Percentiles rank a stretch among this genome's conserved stretches.
phyloP scores from a whole-genome alignment of 2,329 filamentous ascomycete species.

The Tolypocladium capitatum region DNA sequence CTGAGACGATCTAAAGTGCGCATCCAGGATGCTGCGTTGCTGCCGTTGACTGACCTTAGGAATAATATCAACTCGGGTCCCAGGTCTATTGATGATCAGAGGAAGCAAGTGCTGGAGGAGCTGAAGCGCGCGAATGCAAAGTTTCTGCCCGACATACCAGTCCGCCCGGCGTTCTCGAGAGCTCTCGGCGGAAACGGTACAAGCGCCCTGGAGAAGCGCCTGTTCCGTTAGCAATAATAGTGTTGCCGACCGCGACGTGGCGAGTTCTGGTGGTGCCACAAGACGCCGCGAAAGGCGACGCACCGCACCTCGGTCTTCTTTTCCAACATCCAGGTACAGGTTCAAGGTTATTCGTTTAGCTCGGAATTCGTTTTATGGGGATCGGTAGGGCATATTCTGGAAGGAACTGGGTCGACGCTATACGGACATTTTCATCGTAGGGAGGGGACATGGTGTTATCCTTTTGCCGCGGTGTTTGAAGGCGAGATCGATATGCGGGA shows the following conservation, averaged over 20 bases:
- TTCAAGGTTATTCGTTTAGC: neutral
- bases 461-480: neutral
- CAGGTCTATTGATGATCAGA: slow-evolving; percentile 3
- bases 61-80: slow-evolving; percentile 8
- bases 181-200: neutral
- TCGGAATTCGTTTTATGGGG: neutral
- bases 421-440: neutral
- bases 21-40: slow-evolving; percentile 6
- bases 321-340: neutral
- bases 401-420: neutral
- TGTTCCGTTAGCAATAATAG: neutral
- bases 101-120: slow-evolving; percentile 14
- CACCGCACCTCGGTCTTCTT: neutral
- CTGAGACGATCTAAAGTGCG: slow-evolving; percentile 6
- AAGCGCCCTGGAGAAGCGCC: no score
- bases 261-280: no score
- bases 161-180: neutral
- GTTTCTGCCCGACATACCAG: slow-evolving; percentile 11
- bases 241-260: neutral
- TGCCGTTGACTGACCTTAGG: slow-evolving; percentile 12
- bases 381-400: neutral
- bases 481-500: neutral
- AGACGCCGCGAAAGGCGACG: no score
- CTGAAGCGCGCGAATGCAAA: slow-evolving; percentile 15
- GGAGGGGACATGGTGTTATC: neutral